Evolutionary conservation across 2,329 filamentous ascomycete genomes (phyloP), one percentile per base, ranked within the genome.

Genomic region (Chaetomium globosum): DNA sequence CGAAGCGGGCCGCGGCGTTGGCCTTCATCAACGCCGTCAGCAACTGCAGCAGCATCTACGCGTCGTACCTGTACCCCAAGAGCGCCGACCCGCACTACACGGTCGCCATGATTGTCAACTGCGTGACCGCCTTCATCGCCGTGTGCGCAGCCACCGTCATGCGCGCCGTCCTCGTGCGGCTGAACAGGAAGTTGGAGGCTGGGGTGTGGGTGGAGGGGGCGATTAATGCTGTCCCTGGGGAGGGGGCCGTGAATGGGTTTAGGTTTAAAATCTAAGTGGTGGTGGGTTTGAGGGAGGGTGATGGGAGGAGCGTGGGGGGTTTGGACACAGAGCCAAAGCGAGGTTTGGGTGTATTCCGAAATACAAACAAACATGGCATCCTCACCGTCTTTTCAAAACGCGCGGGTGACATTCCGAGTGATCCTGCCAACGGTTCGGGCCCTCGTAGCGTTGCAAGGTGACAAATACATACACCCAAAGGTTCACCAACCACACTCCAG

Each of bases 11-110:
- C 1, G 80, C 89, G 0, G 89, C 89, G 0, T 75, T 94, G 5
- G 91, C 90, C 0, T 87, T 89, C 67, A 91, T 93, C 76, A 94
- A 94, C 73, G 87, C 88, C 2, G 81, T 91, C 10, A 85, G 83
- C 21, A 92, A 93, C 74, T 81, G 83, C 12, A 85, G 85, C 51
- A 87, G 83, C 56, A 93, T 93, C 69, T 93, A 89, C 72, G 86
- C 87, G 0, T 83, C 80, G 63, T 90, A 89, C 71, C 84, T 90
- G 81, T 91, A 91, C 70, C 83, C 84, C 19, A 79, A 84, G 66
- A 75, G 71, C 43, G 78, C 77, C 57, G 75, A 70, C 21, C 79
- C 79, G 10, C 75, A 73, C 56, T 82, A 81, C 69, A 75, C 84
- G 5, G 78, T 85, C 19, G 88, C 89, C 4, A 88, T 92, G 78